Conservation (phyloP, 306 rosid genomes). For the Acacia crassicarpa region DNA sequence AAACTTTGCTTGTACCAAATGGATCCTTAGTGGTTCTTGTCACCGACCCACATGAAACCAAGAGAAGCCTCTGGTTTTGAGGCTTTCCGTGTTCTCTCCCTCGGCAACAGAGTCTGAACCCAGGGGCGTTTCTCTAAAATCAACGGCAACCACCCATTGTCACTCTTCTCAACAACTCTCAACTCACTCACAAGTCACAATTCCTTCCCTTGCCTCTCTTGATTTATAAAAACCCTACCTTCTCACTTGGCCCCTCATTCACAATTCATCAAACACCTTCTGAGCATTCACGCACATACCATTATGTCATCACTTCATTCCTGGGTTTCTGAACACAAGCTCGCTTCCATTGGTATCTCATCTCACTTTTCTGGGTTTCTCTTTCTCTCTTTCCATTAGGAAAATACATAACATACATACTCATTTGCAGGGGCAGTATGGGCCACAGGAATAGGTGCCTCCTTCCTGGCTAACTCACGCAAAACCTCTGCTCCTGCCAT, state of each 20-base stretch:
- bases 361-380: neutral
- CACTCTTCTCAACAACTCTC: neutral
- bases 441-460: slow-evolving; percentile 82
- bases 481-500: neutral
- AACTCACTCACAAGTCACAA: neutral
- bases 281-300: neutral
- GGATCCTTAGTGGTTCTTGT: neutral
- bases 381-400: neutral
- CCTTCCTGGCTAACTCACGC: slow-evolving; percentile 52
- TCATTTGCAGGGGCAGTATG: slow-evolving; percentile 59
- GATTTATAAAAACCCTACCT: slow-evolving; percentile 27
- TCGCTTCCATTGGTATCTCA: slow-evolving; percentile 59
- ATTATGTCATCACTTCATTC: slow-evolving; percentile 53
- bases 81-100: slow-evolving; percentile 37
- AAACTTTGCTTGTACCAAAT: too few relatives aligned
- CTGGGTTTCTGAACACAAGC: slow-evolving; percentile 85
- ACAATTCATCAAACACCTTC: neutral
- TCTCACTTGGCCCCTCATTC: neutral
- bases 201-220: neutral
- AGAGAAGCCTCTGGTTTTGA: slow-evolving; percentile 45
- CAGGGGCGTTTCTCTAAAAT: slow-evolving; percentile 37
- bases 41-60: neutral
- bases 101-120: slow-evolving; percentile 22
- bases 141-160: neutral
- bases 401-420: neutral